A percentile compares a stretch with the other conserved stretches of the same genome.
phyloP scores from a whole-genome alignment of 2,329 filamentous ascomycete species.

The Sclerotinia glacialis region DNA sequence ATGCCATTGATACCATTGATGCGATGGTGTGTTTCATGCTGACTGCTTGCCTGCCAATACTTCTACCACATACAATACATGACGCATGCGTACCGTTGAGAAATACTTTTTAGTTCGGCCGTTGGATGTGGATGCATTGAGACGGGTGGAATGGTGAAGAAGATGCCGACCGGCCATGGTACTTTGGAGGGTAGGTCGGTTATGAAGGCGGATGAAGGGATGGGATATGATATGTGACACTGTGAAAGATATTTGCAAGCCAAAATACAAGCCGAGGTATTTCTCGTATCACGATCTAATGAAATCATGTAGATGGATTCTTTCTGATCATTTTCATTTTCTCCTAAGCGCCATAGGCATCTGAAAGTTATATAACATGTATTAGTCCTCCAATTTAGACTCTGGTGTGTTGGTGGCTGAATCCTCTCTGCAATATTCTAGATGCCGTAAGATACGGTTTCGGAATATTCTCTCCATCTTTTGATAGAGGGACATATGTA shows the following conservation, averaged over 20 bases:
- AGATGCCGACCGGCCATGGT: background rate
- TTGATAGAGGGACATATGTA: background rate
- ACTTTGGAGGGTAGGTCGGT: background rate
- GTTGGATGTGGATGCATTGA: background rate
- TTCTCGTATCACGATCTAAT: background rate
- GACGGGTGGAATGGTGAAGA: background rate
- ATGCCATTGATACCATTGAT: too few relatives aligned
- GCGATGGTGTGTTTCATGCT: conserved; percentile 10
- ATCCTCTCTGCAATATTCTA: background rate
- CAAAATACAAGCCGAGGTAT: background rate
- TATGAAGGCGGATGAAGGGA: conserved; percentile 1
- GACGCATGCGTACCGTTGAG: background rate
- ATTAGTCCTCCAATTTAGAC: background rate
- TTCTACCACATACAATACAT: background rate
- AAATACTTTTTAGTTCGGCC: background rate
- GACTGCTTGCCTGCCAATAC: background rate
- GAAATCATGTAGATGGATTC: background rate
- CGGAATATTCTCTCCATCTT: background rate
- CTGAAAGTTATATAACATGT: background rate
- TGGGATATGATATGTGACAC: background rate
- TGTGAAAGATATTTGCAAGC: background rate
- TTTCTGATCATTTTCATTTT: background rate
- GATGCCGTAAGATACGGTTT: conserved; percentile 5
- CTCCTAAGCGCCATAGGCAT: background rate
- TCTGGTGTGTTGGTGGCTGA: background rate